phyloP scores from a whole-genome alignment of 1,284 basidiomycete genomes.

The Pseudozyma tsukubaensis region DNA sequence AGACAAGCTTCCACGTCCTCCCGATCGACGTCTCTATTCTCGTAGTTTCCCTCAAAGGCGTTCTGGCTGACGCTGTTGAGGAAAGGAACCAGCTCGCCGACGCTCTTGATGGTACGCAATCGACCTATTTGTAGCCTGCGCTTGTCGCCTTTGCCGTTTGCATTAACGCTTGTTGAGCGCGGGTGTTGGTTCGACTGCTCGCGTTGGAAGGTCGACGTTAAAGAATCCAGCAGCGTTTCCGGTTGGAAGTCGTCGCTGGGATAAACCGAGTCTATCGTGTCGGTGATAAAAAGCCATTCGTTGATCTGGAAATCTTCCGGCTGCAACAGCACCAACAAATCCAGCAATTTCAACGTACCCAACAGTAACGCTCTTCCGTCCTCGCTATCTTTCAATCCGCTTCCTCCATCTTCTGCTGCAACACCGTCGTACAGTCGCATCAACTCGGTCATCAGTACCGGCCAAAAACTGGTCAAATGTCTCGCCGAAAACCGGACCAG shows the following conservation, averaged over 20 bases:
- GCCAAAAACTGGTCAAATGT: constrained; percentile 96
- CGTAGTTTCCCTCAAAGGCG: constrained; percentile 41
- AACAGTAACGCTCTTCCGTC: constrained; percentile 85
- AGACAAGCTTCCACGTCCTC: constrained; percentile 46
- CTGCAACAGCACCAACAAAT: constrained; percentile 88
- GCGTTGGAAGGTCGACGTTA: constrained; percentile 79
- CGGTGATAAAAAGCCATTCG: constrained; percentile 98
- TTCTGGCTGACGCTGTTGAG: constrained; percentile 36
- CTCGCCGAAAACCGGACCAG: constrained; percentile 90
- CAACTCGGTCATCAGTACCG: constrained; percentile 91
- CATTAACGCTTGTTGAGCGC: background rate
- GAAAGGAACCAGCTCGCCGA: constrained; percentile 36
- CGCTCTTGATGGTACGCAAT: constrained; percentile 6
- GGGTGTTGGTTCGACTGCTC: constrained; percentile 1
- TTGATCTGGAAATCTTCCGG: constrained; percentile 98
- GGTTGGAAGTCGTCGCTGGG: constrained; percentile 84
- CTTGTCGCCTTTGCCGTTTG: background rate
- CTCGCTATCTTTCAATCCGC: constrained; percentile 73
- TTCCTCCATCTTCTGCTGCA: constrained; percentile 72
- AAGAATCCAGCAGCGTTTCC: constrained; percentile 87
- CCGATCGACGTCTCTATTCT: constrained; percentile 19
- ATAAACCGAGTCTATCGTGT: constrained; percentile 94
- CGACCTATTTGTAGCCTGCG: constrained; percentile 21
- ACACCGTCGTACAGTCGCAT: constrained; percentile 74
- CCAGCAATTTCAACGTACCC: constrained; percentile 91